Evolutionary conservation across 1,284 basidiomycete species (phyloP), one percentile per base, ranked within the genome.

Genomic region (Apiotrichum laibachii): DNA sequence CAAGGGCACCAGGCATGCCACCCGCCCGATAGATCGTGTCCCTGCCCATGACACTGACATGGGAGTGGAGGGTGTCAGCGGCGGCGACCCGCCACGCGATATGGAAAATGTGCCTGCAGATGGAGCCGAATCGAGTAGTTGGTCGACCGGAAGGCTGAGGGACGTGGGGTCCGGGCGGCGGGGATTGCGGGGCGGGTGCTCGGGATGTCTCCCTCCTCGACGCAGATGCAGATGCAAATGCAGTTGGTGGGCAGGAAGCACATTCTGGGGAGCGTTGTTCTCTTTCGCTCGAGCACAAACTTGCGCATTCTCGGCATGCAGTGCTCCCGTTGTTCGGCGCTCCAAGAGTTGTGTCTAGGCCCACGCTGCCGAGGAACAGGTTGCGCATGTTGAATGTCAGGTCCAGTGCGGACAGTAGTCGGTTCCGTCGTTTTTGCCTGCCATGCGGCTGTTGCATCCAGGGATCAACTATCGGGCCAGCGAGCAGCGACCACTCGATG

Each of bases 381-480:
- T 68, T 65, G 13, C 74, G 64, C 0, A 67, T 59, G 57, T 75
- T 72, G 46, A 65, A 50, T 11, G 58, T 60, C 13, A 72, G 50
- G 55, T 73, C 72, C 5, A 72, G 53, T 0, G 69, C 70, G 7
- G 64, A 53, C 1, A 69, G 35, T 1, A 67, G 46, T 18, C 56
- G 57, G 35, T 55, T 44, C 15, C 70, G 60, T 3, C 37, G 2
- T 37, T 31, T 31, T 7, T 7, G 4, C 40, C 58, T 16, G 65
- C 69, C 47, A 13, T 49, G 34, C 47, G 19, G 7, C 31, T 54
- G 59, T 12, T 53, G 51, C 35, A 62, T 56, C 50, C 68, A 72
- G 11, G 68, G 68, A 53, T 75, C 71, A 26, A 66, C 18, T n/a
- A 73, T 49, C 4, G 62, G 68, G 4, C 63, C 64, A n/a, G 59